Percentiles rank a stretch among this genome's conserved stretches.
These are phyloP conservation scores for Collybiopsis luxurians DNA, from an alignment of 768 basidiomycete species.

Conservation along the genomic window DNA sequence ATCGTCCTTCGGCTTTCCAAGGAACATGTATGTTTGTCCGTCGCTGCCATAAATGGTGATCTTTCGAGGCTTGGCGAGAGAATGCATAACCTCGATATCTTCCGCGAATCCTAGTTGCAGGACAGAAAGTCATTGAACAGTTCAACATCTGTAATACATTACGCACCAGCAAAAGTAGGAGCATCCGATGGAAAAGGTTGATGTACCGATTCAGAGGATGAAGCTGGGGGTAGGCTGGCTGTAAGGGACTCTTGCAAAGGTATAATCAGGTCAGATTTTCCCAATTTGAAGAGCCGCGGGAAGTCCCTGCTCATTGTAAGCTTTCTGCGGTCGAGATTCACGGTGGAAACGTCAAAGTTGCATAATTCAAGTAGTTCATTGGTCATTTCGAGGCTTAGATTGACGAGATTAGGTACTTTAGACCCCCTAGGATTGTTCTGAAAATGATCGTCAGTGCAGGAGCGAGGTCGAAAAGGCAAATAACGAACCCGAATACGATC, in stretches of 20 bases:
- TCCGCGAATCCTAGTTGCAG: constrained; percentile 66
- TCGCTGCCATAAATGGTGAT: constrained; percentile 82
- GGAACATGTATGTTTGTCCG: constrained; percentile 83
- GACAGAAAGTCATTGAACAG: neutral
- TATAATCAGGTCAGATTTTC: constrained; percentile 72
- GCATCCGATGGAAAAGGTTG: constrained; percentile 77
- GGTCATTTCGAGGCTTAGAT: constrained; percentile 58
- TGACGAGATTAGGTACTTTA: constrained; percentile 48
- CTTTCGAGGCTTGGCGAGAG: constrained; percentile 88
- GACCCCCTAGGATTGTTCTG: constrained; percentile 45
- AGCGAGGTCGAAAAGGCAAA: neutral
- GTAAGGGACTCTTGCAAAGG: constrained; percentile 93
- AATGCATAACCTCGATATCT: constrained; percentile 87
- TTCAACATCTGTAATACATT: neutral
- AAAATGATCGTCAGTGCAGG: neutral
- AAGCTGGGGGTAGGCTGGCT: constrained; percentile 78
- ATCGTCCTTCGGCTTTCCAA: constrained; percentile 97
- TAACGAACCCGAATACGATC: constrained; percentile 53
- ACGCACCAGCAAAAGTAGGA: constrained; percentile 71
- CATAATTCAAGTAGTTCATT: constrained; percentile 68
- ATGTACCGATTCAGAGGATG: constrained; percentile 57
- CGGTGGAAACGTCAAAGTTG: constrained; percentile 39
- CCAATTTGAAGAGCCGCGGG: constrained; percentile 51
- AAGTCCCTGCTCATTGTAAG: constrained; percentile 55
- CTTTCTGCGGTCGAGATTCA: constrained; percentile 29